Evolutionary conservation across 371 early-diverging fungal genomes (phyloP).

Genomic region (Amoeboaphelidium protococcarum): DNA sequence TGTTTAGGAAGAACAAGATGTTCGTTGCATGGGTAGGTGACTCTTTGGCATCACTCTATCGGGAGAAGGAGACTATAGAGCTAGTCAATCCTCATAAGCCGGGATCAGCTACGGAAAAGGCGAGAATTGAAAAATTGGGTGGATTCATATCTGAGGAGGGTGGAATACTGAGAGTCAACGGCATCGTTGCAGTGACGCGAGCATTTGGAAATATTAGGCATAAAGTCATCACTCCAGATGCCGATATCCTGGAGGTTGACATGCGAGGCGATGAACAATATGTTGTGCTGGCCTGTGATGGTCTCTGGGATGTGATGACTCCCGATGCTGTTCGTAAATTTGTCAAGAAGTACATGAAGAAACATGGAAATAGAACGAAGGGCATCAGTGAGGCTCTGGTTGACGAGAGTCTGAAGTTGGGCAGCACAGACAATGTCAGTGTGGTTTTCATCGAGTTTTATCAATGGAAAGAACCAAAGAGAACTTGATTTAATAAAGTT

Average conservation of each 20-base stretch:
- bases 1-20: not conserved
- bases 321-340: not conserved
- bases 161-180: not conserved
- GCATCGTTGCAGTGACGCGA: not conserved
- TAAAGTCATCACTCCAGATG: not conserved
- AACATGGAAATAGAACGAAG: not conserved
- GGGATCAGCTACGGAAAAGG: not conserved
- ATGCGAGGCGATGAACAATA: not conserved
- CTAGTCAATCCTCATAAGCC: not conserved
- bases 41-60: not conserved
- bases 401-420: not conserved
- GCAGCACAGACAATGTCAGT: not conserved
- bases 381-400: not conserved
- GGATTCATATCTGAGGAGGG: not conserved
- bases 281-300: not conserved
- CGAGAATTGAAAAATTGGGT: not conserved
- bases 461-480: not conserved
- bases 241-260: not conserved
- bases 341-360: not conserved
- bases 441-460: not conserved
- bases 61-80: not conserved
- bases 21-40: not conserved
- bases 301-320: not conserved
- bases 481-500: too few relatives aligned
- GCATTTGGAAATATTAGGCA: not conserved